Conservation (phyloP, 108 stramenopile genomes). For the Cyclotella choctawhatcheeana region DNA sequence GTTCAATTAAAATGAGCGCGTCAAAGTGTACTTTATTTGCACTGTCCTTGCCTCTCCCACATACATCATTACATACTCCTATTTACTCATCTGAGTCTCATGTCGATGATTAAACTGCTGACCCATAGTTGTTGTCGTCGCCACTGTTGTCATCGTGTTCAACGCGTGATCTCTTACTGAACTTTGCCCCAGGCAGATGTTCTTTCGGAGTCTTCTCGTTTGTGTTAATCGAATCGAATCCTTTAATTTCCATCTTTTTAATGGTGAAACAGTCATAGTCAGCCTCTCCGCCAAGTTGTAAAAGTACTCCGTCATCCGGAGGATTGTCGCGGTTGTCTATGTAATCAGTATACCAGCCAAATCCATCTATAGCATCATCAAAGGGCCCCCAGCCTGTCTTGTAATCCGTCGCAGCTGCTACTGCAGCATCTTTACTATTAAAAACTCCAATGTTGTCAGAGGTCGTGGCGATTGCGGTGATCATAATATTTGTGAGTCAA, state of each 20-base stretch:
- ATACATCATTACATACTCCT: too few species aligned
- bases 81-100: too few species aligned
- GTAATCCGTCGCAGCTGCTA: neutral
- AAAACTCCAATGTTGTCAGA: neutral
- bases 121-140: too few species aligned
- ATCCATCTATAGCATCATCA: neutral
- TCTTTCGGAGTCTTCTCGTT: neutral
- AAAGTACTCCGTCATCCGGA: constrained; percentile 11
- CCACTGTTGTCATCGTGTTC: neutral
- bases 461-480: neutral
- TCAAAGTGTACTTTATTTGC: too few species aligned
- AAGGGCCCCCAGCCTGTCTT: neutral
- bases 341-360: neutral
- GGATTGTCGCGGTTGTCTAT: constrained; percentile 6
- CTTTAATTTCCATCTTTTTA: constrained; percentile 2
- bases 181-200: too few species aligned
- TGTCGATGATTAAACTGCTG: too few species aligned
- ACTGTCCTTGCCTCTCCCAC: too few species aligned
- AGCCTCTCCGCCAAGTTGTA: constrained; percentile 18
- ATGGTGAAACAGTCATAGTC: constrained; percentile 1
- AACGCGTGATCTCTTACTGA: neutral
- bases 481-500: neutral
- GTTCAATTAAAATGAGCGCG: too few species aligned
- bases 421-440: neutral
- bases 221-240: neutral